Evolutionary conservation across 2,329 filamentous ascomycete species (phyloP), one percentile per base, ranked within the genome.

Genomic region (Ophiocordyceps camponoti-leonardi): DNA sequence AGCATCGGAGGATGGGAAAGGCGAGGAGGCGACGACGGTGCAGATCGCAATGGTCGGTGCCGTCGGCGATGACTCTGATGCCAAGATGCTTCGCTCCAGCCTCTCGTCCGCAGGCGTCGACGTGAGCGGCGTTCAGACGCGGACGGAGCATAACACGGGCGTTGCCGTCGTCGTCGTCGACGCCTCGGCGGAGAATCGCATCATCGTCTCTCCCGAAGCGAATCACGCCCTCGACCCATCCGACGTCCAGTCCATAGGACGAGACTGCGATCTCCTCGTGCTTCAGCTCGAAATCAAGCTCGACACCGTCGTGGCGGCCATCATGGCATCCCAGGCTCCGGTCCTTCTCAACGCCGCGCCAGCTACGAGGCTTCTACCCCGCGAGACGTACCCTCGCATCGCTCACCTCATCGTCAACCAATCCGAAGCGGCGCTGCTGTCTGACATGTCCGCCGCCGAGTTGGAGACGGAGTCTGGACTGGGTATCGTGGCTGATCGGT

Each of bases 341-440:
- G 81, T 90, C 2, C 72, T 95, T 44, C 72, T 94, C 51, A 96
- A 95, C 61, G 87, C 88, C 16, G 88, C 88, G 3, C 83, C 83
- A 5, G 86, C 87, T 4, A 72, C 35, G 35, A 19, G 79, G 41
- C 61, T 66, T 10, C 63, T 94, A 4, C 86, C 85, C 1, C 67
- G 68, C 0, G 69, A 75, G 26, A 78, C 77, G 10, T 92, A 83
- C 58, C 54, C 60, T 7, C 75, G 74, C 1, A 71, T 95, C 30
- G 77, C 79, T 40, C 86, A 94, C 55, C 69, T 95, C 41, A 76
- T 95, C 44, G 75, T 95, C 54, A 95, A 96, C 57, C 88, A 95
- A 67, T 92, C 82, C 1, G 88, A 95, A 66, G 85, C 87, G 2
- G 74, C 79, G 16, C 8, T 19, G 10, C 74, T 88, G 44, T 71